Evolutionary conservation across 2,329 filamentous ascomycete species (phyloP), one percentile per base, ranked within the genome.

Genomic region (Fusarium torulosum): DNA sequence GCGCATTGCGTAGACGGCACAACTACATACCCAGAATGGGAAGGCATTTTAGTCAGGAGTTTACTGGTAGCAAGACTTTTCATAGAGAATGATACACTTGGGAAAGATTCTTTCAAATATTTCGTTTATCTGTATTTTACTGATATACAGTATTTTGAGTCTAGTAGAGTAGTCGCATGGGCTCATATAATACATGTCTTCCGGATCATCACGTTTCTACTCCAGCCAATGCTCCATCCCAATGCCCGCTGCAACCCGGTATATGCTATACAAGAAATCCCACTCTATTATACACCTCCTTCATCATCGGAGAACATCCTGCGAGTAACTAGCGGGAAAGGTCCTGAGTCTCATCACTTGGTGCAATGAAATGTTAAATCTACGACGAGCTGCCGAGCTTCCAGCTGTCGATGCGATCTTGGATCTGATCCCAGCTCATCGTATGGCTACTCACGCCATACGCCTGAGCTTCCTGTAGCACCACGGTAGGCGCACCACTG

Each of bases 401-500:
- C 93, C 94, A 97, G 75, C 86, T 85, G 43, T 90, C 87, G 72
- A 98, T 96, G 54, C 91, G 85, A 59, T 94, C 90, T 82, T 98
- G 94, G 42, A 98, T 95, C 78, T 96, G 91, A 52, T 91, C 90
- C 94, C 96, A 98, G 25, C 85, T 84, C 77, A 96, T 87, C 31
- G 89, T 82, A 71, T 87, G 90, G 67, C 88, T 84, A 74, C 84
- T 88, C 27, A 90, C 84, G 1, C 90, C 90, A 54, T 90, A 87
- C 70, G 91, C 85, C 76, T 94, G 89, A 23, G 93, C 93, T 81
- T 97, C 95, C 83, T 98, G 95, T 73, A 99, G 76, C 43, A 99
- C 95, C 23, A 99, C 94, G 0, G 96, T 99, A 6, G 96, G 96
- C 20, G 93, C 91, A 15, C 96, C 96, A 66, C 89, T 96, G 4